A percentile compares a stretch with the other conserved stretches of the same genome.
phyloP scores from a whole-genome alignment of 306 rosid species.

The Begonia peltatifolia region DNA sequence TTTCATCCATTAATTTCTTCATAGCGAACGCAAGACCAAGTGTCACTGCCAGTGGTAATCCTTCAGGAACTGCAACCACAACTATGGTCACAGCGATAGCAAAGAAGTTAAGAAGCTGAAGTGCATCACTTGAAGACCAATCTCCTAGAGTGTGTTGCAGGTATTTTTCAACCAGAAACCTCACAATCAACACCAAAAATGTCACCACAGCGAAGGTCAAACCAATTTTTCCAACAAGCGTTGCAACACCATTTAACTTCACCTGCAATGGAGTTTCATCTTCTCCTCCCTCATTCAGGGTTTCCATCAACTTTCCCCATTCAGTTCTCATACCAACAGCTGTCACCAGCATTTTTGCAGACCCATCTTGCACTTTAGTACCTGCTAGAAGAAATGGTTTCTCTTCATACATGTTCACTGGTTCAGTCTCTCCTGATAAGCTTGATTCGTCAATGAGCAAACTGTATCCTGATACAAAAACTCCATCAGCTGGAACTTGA shows the following conservation, averaged over 20 bases:
- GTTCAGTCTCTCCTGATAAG: conserved; percentile 95
- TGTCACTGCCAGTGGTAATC: conserved; percentile 92
- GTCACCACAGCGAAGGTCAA: conserved; percentile 68
- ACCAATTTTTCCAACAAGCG: conserved; percentile 88
- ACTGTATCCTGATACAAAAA: conserved; percentile 57
- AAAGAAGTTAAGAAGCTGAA: conserved; percentile 58
- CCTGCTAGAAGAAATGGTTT: conserved; percentile 91
- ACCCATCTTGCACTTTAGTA: conserved; percentile 93
- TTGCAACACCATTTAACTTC: conserved; percentile 92
- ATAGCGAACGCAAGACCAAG: conserved; percentile 98
- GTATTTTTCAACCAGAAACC: conserved; percentile 51
- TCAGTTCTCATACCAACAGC: conserved; percentile 96
- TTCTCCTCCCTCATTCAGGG: conserved; percentile 82
- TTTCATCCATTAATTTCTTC: conserved; percentile 76
- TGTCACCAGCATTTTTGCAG: conserved; percentile 81
- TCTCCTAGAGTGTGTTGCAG: conserved; percentile 26
- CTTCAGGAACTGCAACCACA: conserved; percentile 98
- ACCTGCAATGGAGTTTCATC: conserved; percentile 99
- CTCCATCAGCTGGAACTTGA: conserved; percentile 95
- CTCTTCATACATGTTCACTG: conserved; percentile 34
- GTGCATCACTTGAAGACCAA: conserved; percentile 77
- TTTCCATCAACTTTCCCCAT: conserved; percentile 99
- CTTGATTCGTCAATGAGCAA: conserved; percentile 81
- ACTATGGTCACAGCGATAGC: conserved; percentile 85
- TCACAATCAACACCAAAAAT: conserved; percentile 43